Evolutionary conservation across 306 rosid genomes (phyloP).

Genomic region (Hylodesmum podocarpum): DNA sequence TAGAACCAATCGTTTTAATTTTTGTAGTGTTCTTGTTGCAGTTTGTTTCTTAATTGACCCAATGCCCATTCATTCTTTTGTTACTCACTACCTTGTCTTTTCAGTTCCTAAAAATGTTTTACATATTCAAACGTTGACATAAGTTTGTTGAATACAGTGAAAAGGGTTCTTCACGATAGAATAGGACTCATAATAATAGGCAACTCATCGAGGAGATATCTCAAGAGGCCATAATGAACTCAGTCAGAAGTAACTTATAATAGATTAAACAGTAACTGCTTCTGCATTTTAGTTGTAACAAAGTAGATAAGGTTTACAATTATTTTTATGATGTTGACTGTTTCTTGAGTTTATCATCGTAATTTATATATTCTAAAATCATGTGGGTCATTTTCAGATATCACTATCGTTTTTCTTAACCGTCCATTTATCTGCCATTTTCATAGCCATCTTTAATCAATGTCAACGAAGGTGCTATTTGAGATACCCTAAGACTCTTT

Average conservation of each 20-base stretch:
- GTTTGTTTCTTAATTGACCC: neutral
- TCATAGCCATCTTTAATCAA: neutral
- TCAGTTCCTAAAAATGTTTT: neutral
- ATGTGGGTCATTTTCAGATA: neutral
- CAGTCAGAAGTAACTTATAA: neutral
- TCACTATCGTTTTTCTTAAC: neutral
- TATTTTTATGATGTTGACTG: neutral
- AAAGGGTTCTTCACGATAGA: neutral
- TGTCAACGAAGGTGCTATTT: constrained; percentile 16
- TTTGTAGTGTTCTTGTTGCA: constrained; percentile 12
- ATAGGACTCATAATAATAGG: neutral
- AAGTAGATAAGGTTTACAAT: neutral
- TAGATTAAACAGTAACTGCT: neutral
- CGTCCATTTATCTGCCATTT: constrained; percentile 9
- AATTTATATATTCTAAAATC: neutral
- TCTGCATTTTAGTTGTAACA: neutral
- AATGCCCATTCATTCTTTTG: neutral
- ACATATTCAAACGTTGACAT: neutral
- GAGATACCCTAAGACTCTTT: neutral
- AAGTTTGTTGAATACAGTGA: neutral
- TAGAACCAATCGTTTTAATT: constrained; percentile 4
- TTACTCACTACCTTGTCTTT: neutral
- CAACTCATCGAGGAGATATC: neutral
- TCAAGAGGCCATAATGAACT: neutral
- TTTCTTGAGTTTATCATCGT: neutral